These are phyloP conservation scores for Punica granatum DNA, from an alignment of 345 rosid genomes.

Conservation along the genomic window DNA sequence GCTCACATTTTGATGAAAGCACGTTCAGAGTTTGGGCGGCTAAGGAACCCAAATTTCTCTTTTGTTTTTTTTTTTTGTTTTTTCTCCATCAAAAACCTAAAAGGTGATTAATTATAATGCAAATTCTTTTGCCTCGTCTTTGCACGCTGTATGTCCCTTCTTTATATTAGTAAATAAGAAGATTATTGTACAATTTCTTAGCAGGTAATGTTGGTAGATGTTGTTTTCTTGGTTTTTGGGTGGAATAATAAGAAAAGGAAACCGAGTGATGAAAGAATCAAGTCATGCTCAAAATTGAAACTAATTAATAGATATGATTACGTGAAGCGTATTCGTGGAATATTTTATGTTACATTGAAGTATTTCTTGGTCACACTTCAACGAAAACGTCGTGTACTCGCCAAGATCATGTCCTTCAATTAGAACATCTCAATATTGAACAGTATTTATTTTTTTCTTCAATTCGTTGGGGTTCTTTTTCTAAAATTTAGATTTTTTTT, in stretches of 20 bases:
- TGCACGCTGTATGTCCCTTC: not conserved
- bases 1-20: constrained; percentile 11
- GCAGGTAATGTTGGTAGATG: not conserved
- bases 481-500: too few species aligned
- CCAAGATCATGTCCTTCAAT: too few species aligned
- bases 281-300: not conserved
- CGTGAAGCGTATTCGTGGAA: not conserved
- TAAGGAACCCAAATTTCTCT: constrained; percentile 10
- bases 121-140: not conserved
- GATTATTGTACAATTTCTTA: not conserved
- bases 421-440: too few species aligned
- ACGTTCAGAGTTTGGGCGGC: constrained; percentile 14
- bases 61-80: not conserved
- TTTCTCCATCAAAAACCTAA: not conserved
- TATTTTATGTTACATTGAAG: not conserved
- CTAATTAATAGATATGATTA: too few species aligned
- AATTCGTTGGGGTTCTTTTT: too few species aligned
- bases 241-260: not conserved
- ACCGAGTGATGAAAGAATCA: not conserved
- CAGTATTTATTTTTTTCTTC: too few species aligned
- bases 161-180: too few species aligned
- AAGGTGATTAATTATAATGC: not conserved
- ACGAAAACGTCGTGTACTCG: not conserved
- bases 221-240: not conserved
- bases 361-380: too few species aligned